Base-by-base conservation (phyloP, 441 rosid species). In the Gossypium laxum region DNA sequence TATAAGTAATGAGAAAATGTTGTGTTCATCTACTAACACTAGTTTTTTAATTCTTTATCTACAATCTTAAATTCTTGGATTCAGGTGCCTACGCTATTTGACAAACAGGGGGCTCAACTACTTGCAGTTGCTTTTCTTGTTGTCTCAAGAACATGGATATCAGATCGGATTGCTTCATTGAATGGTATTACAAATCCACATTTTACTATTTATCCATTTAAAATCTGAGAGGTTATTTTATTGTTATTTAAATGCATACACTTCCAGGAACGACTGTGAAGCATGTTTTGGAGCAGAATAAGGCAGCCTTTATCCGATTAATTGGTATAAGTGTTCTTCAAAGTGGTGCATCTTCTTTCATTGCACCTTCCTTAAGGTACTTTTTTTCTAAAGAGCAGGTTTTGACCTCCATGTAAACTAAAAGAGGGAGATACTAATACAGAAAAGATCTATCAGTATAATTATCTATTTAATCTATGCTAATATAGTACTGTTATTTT, bases 161-260 rank as follows among this genome's bases (percentile, higher is more conserved):
- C 99, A 10, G 99, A 93, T 83, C 85, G 99, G 69, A 96, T 96
- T 73, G 99, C 99, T 70, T 90, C 97, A 60, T 81, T 96, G 78
- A 96, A 96, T 74, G 98, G 97, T 96, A 85, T 21, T 63, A 12
- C 48, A 32, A 79, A 34, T 26, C 41, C 59, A 57, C 15, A 41
- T 62, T 24, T 48, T 52, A 60, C 30, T 61, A 19, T 28, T 4
- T 57, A 32, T 74, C 54, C 24, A 19, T 73, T 78, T 5, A 11
- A 69, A 26, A 19, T 75, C 48, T 57, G 24, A 74, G 54, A 74
- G 66, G 34, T 74, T 34, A 6, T 58, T 57, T 76, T 72, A 14
- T 67, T 67, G 52, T 56, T 60, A 56, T 32, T 64, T 48, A 48
- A 67, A 18, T 66, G 66, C 50, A 38, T 65, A 57, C 51, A 47